Base-by-base conservation (phyloP, 352 stramenopile genomes). In the Phytophthora meadii region DNA sequence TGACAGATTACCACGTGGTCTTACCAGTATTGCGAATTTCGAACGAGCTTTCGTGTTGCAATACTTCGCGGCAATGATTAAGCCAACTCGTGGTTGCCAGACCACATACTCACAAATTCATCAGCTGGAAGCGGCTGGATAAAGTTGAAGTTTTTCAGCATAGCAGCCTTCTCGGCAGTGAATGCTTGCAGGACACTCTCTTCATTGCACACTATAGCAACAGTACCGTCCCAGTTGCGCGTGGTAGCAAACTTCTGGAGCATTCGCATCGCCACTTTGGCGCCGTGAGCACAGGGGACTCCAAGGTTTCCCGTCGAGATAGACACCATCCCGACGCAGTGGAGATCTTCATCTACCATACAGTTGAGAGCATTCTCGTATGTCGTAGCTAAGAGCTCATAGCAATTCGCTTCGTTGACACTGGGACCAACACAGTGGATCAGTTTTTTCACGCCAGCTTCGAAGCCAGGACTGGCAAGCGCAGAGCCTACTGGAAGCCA, bases 261-360 rank as follows among this genome's bases (percentile, higher is more conserved):
- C 30, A 57, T 54, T 15, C 69, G 66, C 14, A 88, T 51, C 0
- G 61, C 79, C 37, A 79, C 64, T 36, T 61, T 36, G 9, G 78
- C 75, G 19, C 58, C 70, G 17, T 68, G 15, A 17, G 58, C 60
- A 14, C 53, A 51, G 0, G 76, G 71, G 2, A 85, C 65, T 7
- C 74, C 74, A 34, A 88, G 55, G 44, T 72, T 84, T 5, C 81
- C 77, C 25, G 82, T 89, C 22, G 80, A 85, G 52, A 91, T 87
- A 27, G 82, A 91, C 25, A 78, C 70, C 28, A 89, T 72, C 9
- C 76, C 77, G 12, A 91, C 60, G 46, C 79, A 89, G 27, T 46
- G 30, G 15, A 83, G 52, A 11, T 81, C 70, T 40, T 85, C 77
- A 5, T 78, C 59, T 25, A 79, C 44, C 15, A 73, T 65, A 0